These are phyloP conservation scores for Solanum raphanifolium DNA, from an alignment of 257 asterid genomes.

Conservation along the genomic window DNA sequence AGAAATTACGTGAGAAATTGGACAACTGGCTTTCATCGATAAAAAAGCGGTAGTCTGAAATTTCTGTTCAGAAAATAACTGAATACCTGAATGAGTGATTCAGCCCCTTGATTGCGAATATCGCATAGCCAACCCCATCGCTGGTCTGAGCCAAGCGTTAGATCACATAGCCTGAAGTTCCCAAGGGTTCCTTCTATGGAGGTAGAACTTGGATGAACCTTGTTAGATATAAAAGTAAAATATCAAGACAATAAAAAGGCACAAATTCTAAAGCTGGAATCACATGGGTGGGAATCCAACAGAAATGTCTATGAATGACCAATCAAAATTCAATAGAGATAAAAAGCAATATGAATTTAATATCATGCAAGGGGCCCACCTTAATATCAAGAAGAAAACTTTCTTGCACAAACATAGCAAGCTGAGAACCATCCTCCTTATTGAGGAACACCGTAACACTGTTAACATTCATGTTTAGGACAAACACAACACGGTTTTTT, in stretches of 20 bases:
- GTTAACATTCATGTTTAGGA: constrained; percentile 85
- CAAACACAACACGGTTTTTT: constrained; percentile 82
- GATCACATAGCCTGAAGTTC: constrained; percentile 82
- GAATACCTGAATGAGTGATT: constrained; percentile 81
- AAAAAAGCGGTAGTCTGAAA: not conserved
- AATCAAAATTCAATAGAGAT: not conserved
- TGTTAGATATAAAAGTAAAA: constrained; percentile 13
- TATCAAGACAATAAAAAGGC: constrained; percentile 1
- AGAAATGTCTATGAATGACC: not conserved
- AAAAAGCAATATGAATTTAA: not conserved
- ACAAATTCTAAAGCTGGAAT: constrained; percentile 1
- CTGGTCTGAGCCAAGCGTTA: constrained; percentile 69
- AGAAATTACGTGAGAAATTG: not conserved
- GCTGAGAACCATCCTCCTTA: constrained; percentile 92
- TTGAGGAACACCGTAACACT: constrained; percentile 87
- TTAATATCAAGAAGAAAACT: constrained; percentile 78
- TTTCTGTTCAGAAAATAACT: not conserved
- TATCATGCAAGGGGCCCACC: constrained; percentile 33
- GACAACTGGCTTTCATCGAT: not conserved
- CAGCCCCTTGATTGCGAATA: constrained; percentile 86
- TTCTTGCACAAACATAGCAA: constrained; percentile 98
- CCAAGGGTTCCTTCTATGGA: constrained; percentile 83
- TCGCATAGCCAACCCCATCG: constrained; percentile 99
- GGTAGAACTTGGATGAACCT: constrained; percentile 95
- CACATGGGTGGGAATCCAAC: not conserved